phyloP scores from a whole-genome alignment of 768 basidiomycete species.

The Phaeolepiota aurea region DNA sequence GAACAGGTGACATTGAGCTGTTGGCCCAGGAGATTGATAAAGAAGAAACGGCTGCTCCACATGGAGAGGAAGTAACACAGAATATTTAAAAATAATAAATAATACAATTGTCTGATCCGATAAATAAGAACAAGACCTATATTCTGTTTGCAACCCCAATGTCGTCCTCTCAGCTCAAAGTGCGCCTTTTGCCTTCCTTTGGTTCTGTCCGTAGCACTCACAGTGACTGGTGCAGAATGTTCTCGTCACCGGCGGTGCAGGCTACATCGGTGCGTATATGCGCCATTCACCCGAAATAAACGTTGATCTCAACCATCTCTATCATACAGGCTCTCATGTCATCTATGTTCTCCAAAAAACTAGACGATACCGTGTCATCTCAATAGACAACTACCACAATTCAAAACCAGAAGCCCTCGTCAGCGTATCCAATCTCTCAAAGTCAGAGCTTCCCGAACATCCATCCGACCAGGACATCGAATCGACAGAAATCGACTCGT shows the following conservation, averaged over 20 bases:
- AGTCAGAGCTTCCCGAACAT: constrained; percentile 56
- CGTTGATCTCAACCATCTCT: too few relatives aligned
- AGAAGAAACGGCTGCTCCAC: too few relatives aligned
- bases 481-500: constrained; percentile 63
- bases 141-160: too few relatives aligned
- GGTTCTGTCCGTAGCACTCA: too few relatives aligned
- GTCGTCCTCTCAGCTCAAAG: too few relatives aligned
- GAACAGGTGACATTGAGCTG: constrained; percentile 61
- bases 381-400: constrained; percentile 94
- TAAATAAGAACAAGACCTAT: too few relatives aligned
- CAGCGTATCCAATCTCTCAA: constrained; percentile 75
- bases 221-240: too few relatives aligned
- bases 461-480: constrained; percentile 62
- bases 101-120: too few relatives aligned
- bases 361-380: constrained; percentile 84
- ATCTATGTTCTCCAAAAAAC: constrained; percentile 81
- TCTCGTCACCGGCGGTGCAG: constrained; percentile 62
- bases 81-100: too few relatives aligned
- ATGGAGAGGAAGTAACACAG: too few relatives aligned
- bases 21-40: constrained; percentile 44
- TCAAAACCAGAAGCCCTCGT: constrained; percentile 69
- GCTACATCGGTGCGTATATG: constrained; percentile 67
- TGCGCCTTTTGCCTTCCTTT: too few relatives aligned
- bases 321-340: constrained; percentile 83
- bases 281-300: too few relatives aligned